Conservation (phyloP, 2,329 filamentous ascomycete genomes). For the Aspergillus pseudoterreus region DNA sequence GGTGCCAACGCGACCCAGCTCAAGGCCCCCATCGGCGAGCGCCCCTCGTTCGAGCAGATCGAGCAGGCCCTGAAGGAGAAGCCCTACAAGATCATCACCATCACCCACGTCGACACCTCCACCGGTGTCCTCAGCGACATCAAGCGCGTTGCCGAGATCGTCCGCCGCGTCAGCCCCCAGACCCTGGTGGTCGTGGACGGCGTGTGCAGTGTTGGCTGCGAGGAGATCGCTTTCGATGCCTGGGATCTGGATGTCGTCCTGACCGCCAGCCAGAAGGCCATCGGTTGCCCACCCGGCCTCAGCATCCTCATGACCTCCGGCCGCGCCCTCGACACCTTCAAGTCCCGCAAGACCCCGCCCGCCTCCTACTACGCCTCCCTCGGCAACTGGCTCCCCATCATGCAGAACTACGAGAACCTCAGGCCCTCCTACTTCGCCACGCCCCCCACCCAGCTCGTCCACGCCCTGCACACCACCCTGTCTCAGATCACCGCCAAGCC, state of each 20-base stretch:
- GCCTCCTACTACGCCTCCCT: conserved; percentile 92
- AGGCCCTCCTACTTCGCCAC: conserved; percentile 98
- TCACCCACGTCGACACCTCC: conserved; percentile 96
- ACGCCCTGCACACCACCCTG: conserved; percentile 84
- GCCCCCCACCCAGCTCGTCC: conserved; percentile 88
- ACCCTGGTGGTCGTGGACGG: conserved; percentile 92
- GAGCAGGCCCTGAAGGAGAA: conserved; percentile 86
- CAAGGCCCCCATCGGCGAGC: conserved; percentile 81
- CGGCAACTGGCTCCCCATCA: conserved; percentile 97
- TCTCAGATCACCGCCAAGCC: conserved; percentile 79
- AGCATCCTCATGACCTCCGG: conserved; percentile 93
- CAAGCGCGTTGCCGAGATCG: conserved; percentile 74
- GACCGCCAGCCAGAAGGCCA: conserved; percentile 94
- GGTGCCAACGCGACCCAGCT: conserved; percentile 86
- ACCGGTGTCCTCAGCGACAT: conserved; percentile 94
- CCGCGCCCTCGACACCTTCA: conserved; percentile 75
- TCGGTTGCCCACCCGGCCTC: conserved; percentile 89
- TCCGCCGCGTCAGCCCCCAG: conserved; percentile 81
- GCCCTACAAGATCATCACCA: conserved; percentile 88
- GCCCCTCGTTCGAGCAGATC: conserved; percentile 81
- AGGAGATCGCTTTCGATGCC: conserved; percentile 93
- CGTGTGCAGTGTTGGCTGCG: conserved; percentile 92
- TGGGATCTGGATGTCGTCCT: conserved; percentile 92
- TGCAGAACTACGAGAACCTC: conserved; percentile 98
- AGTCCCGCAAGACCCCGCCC: conserved; percentile 75